Base-by-base conservation (phyloP, 805 yeast species). In the Ascoidea asiatica region DNA sequence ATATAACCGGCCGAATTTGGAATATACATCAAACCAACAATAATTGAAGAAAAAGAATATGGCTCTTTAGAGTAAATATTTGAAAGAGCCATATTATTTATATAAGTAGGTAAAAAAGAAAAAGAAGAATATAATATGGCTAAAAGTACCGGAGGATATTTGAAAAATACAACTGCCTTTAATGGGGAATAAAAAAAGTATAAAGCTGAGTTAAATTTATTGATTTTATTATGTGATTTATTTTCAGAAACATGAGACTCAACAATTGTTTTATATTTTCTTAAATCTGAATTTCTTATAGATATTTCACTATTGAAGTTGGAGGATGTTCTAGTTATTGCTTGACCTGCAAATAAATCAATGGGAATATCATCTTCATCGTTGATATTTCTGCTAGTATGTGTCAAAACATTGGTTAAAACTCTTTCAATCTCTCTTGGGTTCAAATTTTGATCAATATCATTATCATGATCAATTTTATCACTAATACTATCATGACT, bases 1-100 rank as follows among this genome's bases (percentile, higher is more conserved):
- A 86, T 61, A 55, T 85, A 86, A 0, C 89, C 75, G 21, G 84
- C 73, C 0, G 95, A 84, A 58, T 86, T 86, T 36, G 95, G 95
- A 33, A 86, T 77, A 62, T 84, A 86, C 45, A 83, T 69, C 21
- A 86, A 66, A 33, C 95, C 95, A 42, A 81, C 71, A 45, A 79
- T 67, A 42, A 84, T 60, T 0, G 83, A 61, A 33, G 66, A 63
- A 66, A 81, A 87, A 53, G 77, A 74, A 59, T 86, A 86, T 3
- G 95, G 95, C 0, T 63, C 59, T 19, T 70, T 54, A 0, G 83
- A 64, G 59, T 77, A 86, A 43, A 68, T 69, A 53, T 73, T 71
- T 41, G 89, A 70, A 39, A 87, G 65, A 4, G 90, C 70, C 73
- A 85, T 69, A 62, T 87, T 87, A 54, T 84, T 75, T 50, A 81